phyloP scores from a whole-genome alignment of 2,329 filamentous ascomycete genomes.

The Alternaria postmessia region DNA sequence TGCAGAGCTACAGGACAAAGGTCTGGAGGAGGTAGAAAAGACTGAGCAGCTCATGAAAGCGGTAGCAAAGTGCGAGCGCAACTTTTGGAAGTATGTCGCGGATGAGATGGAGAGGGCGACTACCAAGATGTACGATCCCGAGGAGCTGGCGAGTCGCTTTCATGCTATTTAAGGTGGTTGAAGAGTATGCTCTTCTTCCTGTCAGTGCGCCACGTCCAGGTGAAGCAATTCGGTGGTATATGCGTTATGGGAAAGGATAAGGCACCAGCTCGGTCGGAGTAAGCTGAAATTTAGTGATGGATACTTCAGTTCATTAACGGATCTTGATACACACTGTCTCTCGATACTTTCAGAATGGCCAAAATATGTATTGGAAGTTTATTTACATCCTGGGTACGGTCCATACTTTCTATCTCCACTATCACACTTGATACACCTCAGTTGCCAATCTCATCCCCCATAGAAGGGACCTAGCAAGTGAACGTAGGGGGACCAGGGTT shows the following conservation, averaged over 20 bases:
- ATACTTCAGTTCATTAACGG: fast-evolving
- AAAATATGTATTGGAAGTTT: neutral
- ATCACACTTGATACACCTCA: neutral
- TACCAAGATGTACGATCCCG: constrained; percentile 32
- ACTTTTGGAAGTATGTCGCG: constrained; percentile 45
- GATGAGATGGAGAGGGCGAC: constrained; percentile 42
- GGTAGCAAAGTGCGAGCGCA: constrained; percentile 35
- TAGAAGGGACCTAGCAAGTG: constrained; percentile 2
- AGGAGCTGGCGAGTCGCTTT: constrained; percentile 29
- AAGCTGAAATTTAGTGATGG: too few species aligned
- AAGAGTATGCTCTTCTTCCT: neutral
- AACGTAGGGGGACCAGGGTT: constrained; percentile 14
- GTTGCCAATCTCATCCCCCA: neutral
- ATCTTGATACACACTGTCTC: too few species aligned
- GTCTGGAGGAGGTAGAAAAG: constrained; percentile 28
- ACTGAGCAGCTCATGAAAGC: constrained; percentile 40
- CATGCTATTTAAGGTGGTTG: constrained; percentile 15
- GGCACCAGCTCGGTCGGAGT: neutral
- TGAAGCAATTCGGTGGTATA: neutral
- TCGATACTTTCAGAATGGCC: neutral
- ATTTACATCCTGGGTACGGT: neutral
- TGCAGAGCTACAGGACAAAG: neutral
- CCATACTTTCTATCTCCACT: neutral
- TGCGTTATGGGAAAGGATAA: neutral
- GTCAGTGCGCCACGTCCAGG: neutral